Percentiles rank a stretch among this genome's conserved stretches.
These are phyloP conservation scores for Beauveria bassiana DNA, from an alignment of 2,329 filamentous ascomycete genomes.

Conservation along the genomic window DNA sequence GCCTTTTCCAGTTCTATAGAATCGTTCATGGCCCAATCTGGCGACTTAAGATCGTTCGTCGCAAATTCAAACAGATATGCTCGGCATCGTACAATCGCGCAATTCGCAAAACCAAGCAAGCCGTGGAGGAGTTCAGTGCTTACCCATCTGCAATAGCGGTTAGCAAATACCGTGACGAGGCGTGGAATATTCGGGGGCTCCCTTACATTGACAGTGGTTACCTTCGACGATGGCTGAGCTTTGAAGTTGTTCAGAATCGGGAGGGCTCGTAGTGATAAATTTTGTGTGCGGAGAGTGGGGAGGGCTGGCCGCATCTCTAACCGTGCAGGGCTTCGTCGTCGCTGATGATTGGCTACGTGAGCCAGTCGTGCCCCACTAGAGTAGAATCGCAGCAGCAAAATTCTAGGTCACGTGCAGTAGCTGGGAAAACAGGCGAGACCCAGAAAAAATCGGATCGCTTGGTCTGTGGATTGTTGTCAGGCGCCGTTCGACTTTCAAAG, in stretches of 20 bases:
- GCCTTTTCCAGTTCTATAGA: neutral
- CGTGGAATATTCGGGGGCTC: slow-evolving; percentile 16
- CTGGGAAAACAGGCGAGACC: neutral
- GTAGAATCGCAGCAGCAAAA: slow-evolving; percentile 15
- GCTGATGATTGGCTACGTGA: slow-evolving; percentile 25
- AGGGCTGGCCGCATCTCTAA: slow-evolving; percentile 27
- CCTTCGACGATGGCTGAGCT: slow-evolving; percentile 36
- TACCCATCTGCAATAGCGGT: slow-evolving; percentile 51
- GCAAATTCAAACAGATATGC: neutral
- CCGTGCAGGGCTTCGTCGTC: slow-evolving; percentile 30
- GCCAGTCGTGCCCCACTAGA: neutral
- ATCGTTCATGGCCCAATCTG: neutral
- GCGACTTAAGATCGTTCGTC: neutral
- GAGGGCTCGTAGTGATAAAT: slow-evolving; percentile 30
- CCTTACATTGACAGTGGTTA: slow-evolving; percentile 44
- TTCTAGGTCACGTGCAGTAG: neutral
- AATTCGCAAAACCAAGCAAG: slow-evolving; percentile 4
- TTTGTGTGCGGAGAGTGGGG: slow-evolving; percentile 35
- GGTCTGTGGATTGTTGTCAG: neutral
- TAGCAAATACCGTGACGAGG: slow-evolving; percentile 24
- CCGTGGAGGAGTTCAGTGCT: slow-evolving; percentile 27
- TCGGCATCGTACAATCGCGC: slow-evolving; percentile 8
- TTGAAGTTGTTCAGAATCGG: slow-evolving; percentile 32
- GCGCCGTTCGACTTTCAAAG: neutral
- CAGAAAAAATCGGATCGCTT: neutral